Conservation (phyloP, 2,329 filamentous ascomycete species). For the Trichoderma arundinaceum region DNA sequence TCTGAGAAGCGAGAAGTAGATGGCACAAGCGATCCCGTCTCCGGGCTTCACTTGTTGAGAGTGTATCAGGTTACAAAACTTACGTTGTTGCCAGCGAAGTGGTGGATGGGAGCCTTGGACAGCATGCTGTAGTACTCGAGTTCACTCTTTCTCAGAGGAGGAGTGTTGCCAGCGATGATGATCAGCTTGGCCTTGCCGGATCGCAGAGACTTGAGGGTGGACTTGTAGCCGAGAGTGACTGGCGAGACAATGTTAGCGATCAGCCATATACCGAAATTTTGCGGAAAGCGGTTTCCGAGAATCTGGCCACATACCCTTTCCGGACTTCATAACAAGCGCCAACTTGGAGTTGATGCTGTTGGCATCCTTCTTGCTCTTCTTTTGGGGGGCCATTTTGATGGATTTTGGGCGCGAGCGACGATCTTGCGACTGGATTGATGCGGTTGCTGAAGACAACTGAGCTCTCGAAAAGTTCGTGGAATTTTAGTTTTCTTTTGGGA, state of each 20-base stretch:
- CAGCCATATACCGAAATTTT: neutral
- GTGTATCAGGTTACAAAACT: constrained; percentile 57
- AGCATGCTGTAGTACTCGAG: constrained; percentile 95
- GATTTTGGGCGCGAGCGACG: constrained; percentile 44
- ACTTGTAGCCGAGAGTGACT: constrained; percentile 53
- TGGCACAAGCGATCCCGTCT: constrained; percentile 29
- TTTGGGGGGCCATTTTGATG: constrained; percentile 69
- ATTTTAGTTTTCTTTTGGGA: constrained; percentile 36
- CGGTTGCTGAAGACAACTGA: constrained; percentile 37
- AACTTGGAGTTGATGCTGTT: constrained; percentile 69
- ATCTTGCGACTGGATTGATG: constrained; percentile 42
- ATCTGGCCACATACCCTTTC: constrained; percentile 70
- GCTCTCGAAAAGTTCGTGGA: constrained; percentile 37
- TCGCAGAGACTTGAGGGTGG: constrained; percentile 80
- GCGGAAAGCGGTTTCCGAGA: neutral
- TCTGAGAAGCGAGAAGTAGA: constrained; percentile 31
- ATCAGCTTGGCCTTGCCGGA: constrained; percentile 98
- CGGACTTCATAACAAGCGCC: constrained; percentile 68
- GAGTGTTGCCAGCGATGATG: constrained; percentile 91
- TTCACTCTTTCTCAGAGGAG: constrained; percentile 96
- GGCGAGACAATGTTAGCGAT: constrained; percentile 21
- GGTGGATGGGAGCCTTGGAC: constrained; percentile 93
- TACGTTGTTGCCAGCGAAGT: constrained; percentile 99
- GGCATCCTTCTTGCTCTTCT: constrained; percentile 87
- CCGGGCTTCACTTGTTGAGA: constrained; percentile 31